A percentile compares a stretch with the other conserved stretches of the same genome.
These are phyloP conservation scores for Arachis stenosperma DNA, from an alignment of 306 rosid species.

Conservation along the genomic window DNA sequence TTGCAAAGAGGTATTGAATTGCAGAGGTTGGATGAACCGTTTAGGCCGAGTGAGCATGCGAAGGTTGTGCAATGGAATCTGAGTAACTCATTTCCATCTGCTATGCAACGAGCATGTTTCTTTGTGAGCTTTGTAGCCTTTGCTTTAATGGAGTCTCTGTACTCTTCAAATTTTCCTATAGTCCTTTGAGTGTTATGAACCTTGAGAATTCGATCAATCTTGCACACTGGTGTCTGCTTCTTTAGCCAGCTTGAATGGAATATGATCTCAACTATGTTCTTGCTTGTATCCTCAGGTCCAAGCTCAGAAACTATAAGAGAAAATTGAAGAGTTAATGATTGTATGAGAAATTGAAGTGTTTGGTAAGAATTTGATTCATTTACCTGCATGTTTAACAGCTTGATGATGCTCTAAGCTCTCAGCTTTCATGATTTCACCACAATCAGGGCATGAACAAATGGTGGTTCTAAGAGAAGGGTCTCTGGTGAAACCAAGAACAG, in stretches of 20 bases:
- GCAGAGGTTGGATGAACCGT: slow-evolving; percentile 88
- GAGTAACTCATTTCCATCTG: slow-evolving; percentile 94
- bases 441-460: slow-evolving; percentile 85
- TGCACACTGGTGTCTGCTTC: slow-evolving; percentile 84
- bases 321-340: neutral
- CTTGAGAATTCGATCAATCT: slow-evolving; percentile 86
- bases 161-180: slow-evolving; percentile 78
- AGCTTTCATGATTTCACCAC: slow-evolving; percentile 91
- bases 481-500: slow-evolving; percentile 80
- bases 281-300: slow-evolving; percentile 95
- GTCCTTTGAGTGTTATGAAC: slow-evolving; percentile 87
- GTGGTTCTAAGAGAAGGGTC: slow-evolving; percentile 80
- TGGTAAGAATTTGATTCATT: neutral
- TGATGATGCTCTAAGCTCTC: slow-evolving; percentile 85
- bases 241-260: slow-evolving; percentile 98
- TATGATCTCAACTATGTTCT: slow-evolving; percentile 96
- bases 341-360: neutral
- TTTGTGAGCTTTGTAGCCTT: slow-evolving; percentile 74
- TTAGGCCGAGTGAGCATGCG: slow-evolving; percentile 76
- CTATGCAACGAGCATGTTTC: slow-evolving; percentile 90
- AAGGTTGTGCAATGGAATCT: slow-evolving; percentile 88
- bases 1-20: slow-evolving; percentile 70
- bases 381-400: slow-evolving; percentile 92
- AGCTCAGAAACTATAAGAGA: slow-evolving; percentile 73
- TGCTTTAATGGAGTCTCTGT: slow-evolving; percentile 82